Base-by-base conservation (phyloP, 2,329 filamentous ascomycete species). In the Fusarium citri region DNA sequence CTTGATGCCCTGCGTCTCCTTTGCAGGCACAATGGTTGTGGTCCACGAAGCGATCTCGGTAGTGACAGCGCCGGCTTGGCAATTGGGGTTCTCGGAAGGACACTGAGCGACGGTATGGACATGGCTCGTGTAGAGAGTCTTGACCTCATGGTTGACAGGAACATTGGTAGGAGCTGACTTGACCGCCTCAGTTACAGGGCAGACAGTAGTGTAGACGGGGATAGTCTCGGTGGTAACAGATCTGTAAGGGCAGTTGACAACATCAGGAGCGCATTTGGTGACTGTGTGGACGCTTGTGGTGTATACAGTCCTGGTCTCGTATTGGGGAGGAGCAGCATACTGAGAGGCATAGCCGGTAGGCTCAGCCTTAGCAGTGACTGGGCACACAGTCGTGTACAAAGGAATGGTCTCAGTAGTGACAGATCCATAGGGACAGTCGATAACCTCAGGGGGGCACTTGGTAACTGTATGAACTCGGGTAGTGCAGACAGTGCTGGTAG, bases 41-140 rank as follows among this genome's bases (percentile, higher is more conserved):
- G 63, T 73, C 68, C 63, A 73, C 1, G 66, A 66, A 20, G 60
- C 64, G 50, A 80, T 74, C 59, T 77, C 75, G 1, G 79, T 80
- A 31, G 74, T 78, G 56, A 78, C 71, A 20, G 76, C 66, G 34
- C 78, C 77, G 57, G 77, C 75, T 12, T 76, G 76, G 74, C 87
- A 89, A 84, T 87, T 77, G 69, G 82, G 82, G 66, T 86, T 83
- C 59, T 79, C 81, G 43, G 85, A 80, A 55, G 80, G 82, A 77
- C 87, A 89, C 37, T 83, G 84, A 73, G 85, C 88, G 79, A 88
- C 80, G 75, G 86, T 88, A 68, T 84, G 80, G 67, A 83, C 81
- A 74, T 83, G 82, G 73, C 85, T 88, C 73, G 82, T 79, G 82
- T 85, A 87, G 77, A 88, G 79, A 73, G 86, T 83, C 72, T 74